A percentile compares a stretch with the other conserved stretches of the same genome.
Evolutionary conservation across 2,329 filamentous ascomycete species (phyloP).

Genomic region (Exserohilum turcica): DNA sequence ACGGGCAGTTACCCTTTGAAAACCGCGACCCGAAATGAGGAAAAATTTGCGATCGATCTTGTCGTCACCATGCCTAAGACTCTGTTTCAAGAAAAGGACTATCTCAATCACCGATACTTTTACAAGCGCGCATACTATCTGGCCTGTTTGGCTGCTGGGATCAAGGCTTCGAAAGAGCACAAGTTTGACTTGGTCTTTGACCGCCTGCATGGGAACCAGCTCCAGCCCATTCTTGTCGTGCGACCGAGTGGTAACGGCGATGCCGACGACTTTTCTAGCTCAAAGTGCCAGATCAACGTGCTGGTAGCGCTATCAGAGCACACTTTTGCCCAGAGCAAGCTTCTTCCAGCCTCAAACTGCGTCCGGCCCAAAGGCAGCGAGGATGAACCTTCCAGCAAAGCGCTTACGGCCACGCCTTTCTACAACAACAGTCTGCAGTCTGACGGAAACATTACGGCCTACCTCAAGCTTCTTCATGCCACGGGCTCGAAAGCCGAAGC

Average conservation of each 20-base stretch:
- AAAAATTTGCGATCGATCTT: slow-evolving; percentile 72
- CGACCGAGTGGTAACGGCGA: slow-evolving; percentile 40
- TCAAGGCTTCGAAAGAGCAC: slow-evolving; percentile 63
- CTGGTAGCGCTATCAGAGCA: slow-evolving; percentile 73
- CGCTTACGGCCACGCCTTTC: slow-evolving; percentile 68
- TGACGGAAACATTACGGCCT: slow-evolving; percentile 73
- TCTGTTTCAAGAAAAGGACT: slow-evolving; percentile 93
- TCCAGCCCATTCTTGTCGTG: slow-evolving; percentile 71
- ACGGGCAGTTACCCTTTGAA: slow-evolving; percentile 84
- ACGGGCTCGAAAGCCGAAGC: slow-evolving; percentile 70
- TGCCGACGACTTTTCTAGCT: slow-evolving; percentile 46
- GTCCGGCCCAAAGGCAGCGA: slow-evolving; percentile 62
- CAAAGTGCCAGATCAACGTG: slow-evolving; percentile 65
- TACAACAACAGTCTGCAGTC: slow-evolving; percentile 87
- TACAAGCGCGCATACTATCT: slow-evolving; percentile 93
- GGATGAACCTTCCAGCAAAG: slow-evolving; percentile 48
- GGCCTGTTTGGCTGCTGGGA: slow-evolving; percentile 74
- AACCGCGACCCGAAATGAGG: slow-evolving; percentile 70
- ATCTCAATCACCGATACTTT: slow-evolving; percentile 89
- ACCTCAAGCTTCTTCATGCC: slow-evolving; percentile 76
- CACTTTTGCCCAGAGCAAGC: slow-evolving; percentile 73
- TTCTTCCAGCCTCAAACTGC: slow-evolving; percentile 71
- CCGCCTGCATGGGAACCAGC: slow-evolving; percentile 71
- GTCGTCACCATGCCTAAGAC: slow-evolving; percentile 80
- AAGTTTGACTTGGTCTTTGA: slow-evolving; percentile 67